phyloP scores from a whole-genome alignment of 2,329 filamentous ascomycete species.

The Paecilomyces dactylethromorphus region DNA sequence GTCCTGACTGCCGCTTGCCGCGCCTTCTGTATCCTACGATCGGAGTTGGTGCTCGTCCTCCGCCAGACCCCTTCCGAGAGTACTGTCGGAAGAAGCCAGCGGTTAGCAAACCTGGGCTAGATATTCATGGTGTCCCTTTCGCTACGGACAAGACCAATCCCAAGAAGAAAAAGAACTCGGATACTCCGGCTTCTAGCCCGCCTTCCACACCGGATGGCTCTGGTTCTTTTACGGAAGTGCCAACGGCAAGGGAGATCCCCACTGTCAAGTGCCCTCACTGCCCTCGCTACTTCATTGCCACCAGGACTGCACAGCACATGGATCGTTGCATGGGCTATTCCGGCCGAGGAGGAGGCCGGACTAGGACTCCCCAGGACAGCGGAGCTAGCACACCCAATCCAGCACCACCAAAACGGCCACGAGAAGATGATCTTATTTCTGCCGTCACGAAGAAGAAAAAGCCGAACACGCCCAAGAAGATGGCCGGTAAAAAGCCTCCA shows the following conservation, averaged over 20 bases:
- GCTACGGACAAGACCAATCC: constrained; percentile 40
- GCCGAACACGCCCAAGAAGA: constrained; percentile 29
- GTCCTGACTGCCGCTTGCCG: constrained; percentile 54
- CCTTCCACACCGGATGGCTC: constrained; percentile 23
- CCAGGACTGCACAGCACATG: constrained; percentile 54
- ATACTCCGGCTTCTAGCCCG: constrained; percentile 29
- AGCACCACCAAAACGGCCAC: constrained; percentile 28
- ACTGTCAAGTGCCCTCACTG: constrained; percentile 51
- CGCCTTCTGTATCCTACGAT: constrained; percentile 52
- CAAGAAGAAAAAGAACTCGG: constrained; percentile 33
- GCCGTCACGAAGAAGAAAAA: constrained; percentile 47
- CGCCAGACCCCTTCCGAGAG: constrained; percentile 45
- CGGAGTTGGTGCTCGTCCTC: constrained; percentile 42
- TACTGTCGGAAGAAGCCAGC: constrained; percentile 57
- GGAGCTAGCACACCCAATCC: constrained; percentile 30
- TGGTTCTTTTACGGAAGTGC: constrained; percentile 22
- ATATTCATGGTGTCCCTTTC: constrained; percentile 53
- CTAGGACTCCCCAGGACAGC: constrained; percentile 40
- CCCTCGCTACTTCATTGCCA: constrained; percentile 56
- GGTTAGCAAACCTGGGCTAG: constrained; percentile 51
- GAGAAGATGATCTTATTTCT: constrained; percentile 36
- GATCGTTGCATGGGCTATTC: constrained; percentile 56
- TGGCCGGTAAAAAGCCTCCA: constrained; percentile 29
- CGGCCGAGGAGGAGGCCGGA: constrained; percentile 44
- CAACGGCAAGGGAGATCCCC: constrained; percentile 30